Conservation (phyloP, 495 filamentous ascomycete genomes). For the Jackrogersella minutella region DNA sequence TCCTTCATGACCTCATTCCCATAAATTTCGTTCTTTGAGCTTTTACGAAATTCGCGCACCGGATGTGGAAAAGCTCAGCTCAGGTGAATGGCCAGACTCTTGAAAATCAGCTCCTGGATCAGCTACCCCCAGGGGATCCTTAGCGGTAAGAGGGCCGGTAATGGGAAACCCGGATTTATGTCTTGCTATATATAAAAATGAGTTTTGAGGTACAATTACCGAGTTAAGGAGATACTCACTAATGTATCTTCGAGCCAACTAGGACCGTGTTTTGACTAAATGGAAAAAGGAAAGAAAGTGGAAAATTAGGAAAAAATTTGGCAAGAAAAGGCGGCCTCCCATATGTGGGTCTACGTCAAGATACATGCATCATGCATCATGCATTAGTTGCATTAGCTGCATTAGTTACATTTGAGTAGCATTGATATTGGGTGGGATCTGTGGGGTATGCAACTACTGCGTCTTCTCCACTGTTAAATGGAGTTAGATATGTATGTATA, state of each 20-base stretch:
- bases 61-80: slow-evolving; percentile 35
- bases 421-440: background rate
- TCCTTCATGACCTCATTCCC: background rate
- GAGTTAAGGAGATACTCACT: slow-evolving; percentile 22
- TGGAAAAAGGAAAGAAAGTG: background rate
- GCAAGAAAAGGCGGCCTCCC: slow-evolving; percentile 25
- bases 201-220: slow-evolving; percentile 14
- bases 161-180: slow-evolving; percentile 18
- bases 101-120: slow-evolving; percentile 10
- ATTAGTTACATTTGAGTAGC: background rate
- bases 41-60: slow-evolving; percentile 44
- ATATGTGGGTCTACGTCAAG: slow-evolving; percentile 24
- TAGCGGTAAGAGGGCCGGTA: slow-evolving; percentile 5
- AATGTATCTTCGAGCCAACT: background rate
- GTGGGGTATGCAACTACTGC: slow-evolving; percentile 11
- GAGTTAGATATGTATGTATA: slow-evolving; percentile 7
- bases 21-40: slow-evolving; percentile 3
- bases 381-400: too few relatives aligned
- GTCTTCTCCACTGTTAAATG: background rate
- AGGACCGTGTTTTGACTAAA: slow-evolving; percentile 2
- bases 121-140: background rate
- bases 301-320: background rate
- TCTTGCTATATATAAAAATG: slow-evolving; percentile 23
- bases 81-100: background rate
- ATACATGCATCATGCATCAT: too few relatives aligned